Evolutionary conservation across 169 alveolate species (phyloP), one percentile per base, ranked within the genome.

Genomic region (Cryptosporidium xiaoi): DNA sequence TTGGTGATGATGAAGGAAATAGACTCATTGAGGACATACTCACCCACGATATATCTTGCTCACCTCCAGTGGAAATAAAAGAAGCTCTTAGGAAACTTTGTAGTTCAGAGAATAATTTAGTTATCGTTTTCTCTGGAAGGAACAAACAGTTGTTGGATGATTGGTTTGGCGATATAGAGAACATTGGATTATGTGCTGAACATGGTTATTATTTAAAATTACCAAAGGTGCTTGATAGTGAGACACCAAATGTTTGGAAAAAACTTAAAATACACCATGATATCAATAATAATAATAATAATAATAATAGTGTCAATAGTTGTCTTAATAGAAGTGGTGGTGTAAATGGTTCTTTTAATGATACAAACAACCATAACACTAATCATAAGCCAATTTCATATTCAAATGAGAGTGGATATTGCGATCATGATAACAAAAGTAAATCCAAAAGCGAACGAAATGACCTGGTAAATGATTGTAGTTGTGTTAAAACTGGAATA

Each of bases 81-180:
- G 83, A 69, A 20, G 66, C 83, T 16, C 83, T 65, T 7, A 65
- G 66, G 1, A 71, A 40, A 15, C 53, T 83, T 13, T 83, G 64
- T 18, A 68, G 90, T 7, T 91, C 87, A 58, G 64, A 68, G 50
- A 82, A 71, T 51, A 92, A 92, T 64, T 71, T 91, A 1, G 92
- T 92, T 36, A 91, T 92, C 29, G 82, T 92, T 55, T 82, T 92
- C 29, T 77, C 91, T 27, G 95, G 95, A 16, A 82, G 94, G n/a
- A 84, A 84, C 53, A 71, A 84, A 53, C 77, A 65, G 56, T 84
- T 82, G 44, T 82, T 92, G 53, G 93, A 91, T 60, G 92, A 87
- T n/a, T 83, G 93, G 93, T 84, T 90, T 77, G 85, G 91, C 15
- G 83, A 87, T 51, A 68, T 56, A 24, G 84, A 71, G 10, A 83